Evolutionary conservation across 2,329 filamentous ascomycete genomes (phyloP).

Genomic region (Metarhizium guizhouense): DNA sequence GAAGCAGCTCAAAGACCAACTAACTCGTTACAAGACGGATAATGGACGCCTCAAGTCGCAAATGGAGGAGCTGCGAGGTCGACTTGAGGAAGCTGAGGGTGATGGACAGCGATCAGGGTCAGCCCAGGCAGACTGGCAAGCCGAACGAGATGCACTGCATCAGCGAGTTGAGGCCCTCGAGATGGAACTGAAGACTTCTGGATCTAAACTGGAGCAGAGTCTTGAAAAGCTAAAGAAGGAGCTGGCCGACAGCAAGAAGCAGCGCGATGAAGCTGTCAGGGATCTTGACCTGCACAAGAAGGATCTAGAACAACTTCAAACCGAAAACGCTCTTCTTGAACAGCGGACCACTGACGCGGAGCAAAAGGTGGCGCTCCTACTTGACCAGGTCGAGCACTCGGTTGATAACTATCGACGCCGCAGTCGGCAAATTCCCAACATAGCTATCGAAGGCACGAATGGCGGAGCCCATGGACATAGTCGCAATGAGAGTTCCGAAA

Average conservation of each 20-base stretch:
- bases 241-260: conserved; percentile 52
- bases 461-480: conserved; percentile 31
- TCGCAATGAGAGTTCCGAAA: conserved; percentile 49
- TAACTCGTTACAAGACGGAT: conserved; percentile 83
- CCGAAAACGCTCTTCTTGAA: conserved; percentile 75
- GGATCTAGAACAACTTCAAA: conserved; percentile 73
- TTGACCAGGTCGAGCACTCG: conserved; percentile 89
- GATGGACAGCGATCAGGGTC: conserved; percentile 22
- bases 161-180: conserved; percentile 62
- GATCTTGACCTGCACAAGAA: conserved; percentile 52
- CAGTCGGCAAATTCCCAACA: conserved; percentile 48
- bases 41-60: conserved; percentile 78
- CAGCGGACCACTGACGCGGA: conserved; percentile 82
- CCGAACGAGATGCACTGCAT: conserved; percentile 60
- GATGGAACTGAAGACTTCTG: conserved; percentile 55
- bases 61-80: conserved; percentile 58
- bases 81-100: conserved; percentile 21
- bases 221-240: conserved; percentile 61
- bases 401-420: conserved; percentile 91
- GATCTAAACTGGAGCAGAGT: conserved; percentile 61
- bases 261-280: conserved; percentile 56
- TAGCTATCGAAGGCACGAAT: conserved; percentile 25
- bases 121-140: conserved; percentile 59
- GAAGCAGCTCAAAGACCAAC: conserved; percentile 94
- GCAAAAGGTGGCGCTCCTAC: conserved; percentile 81